Conservation (phyloP, 805 yeast genomes). For the Lipomyces mesembrius region DNA sequence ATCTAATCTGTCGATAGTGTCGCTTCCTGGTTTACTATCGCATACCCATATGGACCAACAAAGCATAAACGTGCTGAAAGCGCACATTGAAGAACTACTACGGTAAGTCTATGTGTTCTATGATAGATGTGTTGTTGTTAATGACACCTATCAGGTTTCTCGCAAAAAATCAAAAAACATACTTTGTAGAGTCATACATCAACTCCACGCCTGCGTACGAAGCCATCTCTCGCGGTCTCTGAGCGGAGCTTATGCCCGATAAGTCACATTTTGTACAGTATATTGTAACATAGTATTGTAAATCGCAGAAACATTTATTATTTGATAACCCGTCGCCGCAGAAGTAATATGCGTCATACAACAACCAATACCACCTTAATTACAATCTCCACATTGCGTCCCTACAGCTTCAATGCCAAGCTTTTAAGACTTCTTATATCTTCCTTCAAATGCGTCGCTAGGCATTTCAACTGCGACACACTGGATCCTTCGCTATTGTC, state of each 20-base stretch:
- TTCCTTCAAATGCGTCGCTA: conserved; percentile 23
- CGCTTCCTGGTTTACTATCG: conserved; percentile 81
- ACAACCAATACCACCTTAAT: neutral
- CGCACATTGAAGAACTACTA: conserved; percentile 60
- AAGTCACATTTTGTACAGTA: neutral
- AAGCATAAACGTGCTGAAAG: conserved; percentile 60
- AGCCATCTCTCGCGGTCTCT: conserved; percentile 54
- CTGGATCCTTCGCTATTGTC: conserved; percentile 12
- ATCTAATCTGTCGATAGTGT: conserved; percentile 47
- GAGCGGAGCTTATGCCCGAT: neutral
- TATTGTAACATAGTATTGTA: conserved; percentile 6
- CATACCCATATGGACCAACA: conserved; percentile 82
- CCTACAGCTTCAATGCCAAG: conserved; percentile 22
- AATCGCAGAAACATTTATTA: neutral
- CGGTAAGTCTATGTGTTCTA: conserved; percentile 43
- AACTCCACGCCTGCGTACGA: conserved; percentile 58
- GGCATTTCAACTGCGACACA: conserved; percentile 12
- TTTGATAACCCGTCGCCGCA: neutral
- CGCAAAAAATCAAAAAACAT: conserved; percentile 50
- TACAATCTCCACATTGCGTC: neutral
- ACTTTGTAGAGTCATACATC: conserved; percentile 53
- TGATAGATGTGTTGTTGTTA: neutral
- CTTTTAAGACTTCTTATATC: conserved; percentile 34
- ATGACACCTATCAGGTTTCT: conserved; percentile 43
- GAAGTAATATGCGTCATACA: neutral